Evolutionary conservation across 352 stramenopile species (phyloP).

Genomic region (Globisporangium solare): DNA sequence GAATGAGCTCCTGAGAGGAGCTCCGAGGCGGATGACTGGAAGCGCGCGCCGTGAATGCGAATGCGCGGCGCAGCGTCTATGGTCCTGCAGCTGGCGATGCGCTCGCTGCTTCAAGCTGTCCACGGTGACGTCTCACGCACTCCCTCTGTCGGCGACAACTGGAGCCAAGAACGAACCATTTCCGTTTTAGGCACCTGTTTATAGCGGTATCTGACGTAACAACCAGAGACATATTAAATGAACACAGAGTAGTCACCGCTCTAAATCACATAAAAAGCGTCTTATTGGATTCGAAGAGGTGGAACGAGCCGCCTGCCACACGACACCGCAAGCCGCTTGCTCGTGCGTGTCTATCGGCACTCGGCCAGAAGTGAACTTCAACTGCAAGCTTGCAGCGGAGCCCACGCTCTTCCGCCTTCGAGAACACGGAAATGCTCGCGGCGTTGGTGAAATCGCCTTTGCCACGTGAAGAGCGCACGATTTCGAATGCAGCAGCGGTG

Average conservation of each 20-base stretch:
- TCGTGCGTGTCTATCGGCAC: neutral
- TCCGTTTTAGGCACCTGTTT: too few species aligned
- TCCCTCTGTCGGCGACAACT: neutral
- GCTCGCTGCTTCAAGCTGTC: neutral
- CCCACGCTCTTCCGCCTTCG: too few species aligned
- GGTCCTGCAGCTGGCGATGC: neutral
- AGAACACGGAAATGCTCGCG: too few species aligned
- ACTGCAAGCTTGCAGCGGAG: neutral
- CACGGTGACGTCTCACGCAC: neutral
- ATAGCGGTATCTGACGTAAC: too few species aligned
- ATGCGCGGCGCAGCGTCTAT: neutral
- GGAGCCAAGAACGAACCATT: too few species aligned
- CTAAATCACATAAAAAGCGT: too few species aligned
- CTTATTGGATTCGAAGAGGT: neutral
- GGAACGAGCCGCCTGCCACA: neutral
- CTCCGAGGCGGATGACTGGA: neutral
- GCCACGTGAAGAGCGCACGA: too few species aligned
- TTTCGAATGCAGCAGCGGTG: too few species aligned
- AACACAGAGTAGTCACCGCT: too few species aligned
- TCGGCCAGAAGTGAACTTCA: neutral
- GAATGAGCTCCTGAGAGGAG: slow-evolving; percentile 6
- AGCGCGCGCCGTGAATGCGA: neutral
- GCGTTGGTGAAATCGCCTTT: too few species aligned
- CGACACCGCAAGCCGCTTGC: neutral
- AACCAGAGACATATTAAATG: too few species aligned